Percentiles rank a stretch among this genome's conserved stretches.
phyloP scores from a whole-genome alignment of 2,329 filamentous ascomycete genomes.

The Allantophomopsis lycopodina region DNA sequence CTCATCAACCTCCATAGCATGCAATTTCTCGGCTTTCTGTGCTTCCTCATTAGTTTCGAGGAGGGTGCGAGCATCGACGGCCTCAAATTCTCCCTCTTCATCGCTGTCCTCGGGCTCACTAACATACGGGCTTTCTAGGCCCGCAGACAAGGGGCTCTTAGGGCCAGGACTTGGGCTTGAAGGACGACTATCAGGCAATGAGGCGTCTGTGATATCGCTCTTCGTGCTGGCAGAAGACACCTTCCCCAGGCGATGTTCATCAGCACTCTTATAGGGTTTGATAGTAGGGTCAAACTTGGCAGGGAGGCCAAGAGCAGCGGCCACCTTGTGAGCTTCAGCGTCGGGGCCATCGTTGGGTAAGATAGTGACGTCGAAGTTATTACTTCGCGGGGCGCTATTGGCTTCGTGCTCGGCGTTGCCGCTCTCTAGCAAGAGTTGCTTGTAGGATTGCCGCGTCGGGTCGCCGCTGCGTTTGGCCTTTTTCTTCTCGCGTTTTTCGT shows the following conservation, averaged over 20 bases:
- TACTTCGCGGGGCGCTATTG: slow-evolving; percentile 8
- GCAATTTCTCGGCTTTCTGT: slow-evolving; percentile 26
- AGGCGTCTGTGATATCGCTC: slow-evolving; percentile 10
- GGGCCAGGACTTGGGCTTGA: slow-evolving; percentile 22
- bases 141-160: slow-evolving; percentile 26
- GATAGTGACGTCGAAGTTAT: slow-evolving; percentile 9
- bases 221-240: slow-evolving; percentile 11
- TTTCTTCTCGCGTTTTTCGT: slow-evolving; percentile 56
- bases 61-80: slow-evolving; percentile 12
- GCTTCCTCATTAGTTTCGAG: slow-evolving; percentile 8
- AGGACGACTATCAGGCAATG: slow-evolving; percentile 16
- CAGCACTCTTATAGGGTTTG: slow-evolving; percentile 32
- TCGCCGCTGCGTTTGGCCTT: slow-evolving; percentile 55
- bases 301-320: slow-evolving; percentile 46
- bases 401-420: slow-evolving; percentile 20
- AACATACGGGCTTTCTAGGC: slow-evolving; percentile 12
- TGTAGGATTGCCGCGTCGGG: slow-evolving; percentile 47
- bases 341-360: slow-evolving; percentile 24
- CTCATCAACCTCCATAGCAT: slow-evolving; percentile 46
- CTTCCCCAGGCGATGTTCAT: slow-evolving; percentile 7
- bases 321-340: slow-evolving; percentile 51
- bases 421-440: slow-evolving; percentile 49
- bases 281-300: slow-evolving; percentile 50
- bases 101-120: slow-evolving; percentile 21
- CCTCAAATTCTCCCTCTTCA: slow-evolving; percentile 18